Evolutionary conservation across 177 flowering plant genomes (phyloP), one percentile per base, ranked within the genome.

Genomic region (Tripterygium wilfordii): DNA sequence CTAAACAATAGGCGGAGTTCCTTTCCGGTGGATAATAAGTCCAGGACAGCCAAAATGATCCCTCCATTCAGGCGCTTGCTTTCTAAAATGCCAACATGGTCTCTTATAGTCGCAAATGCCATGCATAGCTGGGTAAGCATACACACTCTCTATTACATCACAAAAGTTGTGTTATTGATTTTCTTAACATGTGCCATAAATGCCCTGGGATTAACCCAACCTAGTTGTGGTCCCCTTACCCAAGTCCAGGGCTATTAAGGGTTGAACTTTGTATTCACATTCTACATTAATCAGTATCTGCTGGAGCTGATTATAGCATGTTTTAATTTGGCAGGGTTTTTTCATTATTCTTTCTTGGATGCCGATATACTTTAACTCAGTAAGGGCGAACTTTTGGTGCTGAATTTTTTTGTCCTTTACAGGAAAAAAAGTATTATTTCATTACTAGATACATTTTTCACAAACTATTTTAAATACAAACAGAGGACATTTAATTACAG

Each of bases 271-370:
- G n/a, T n/a, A n/a, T n/a, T n/a, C n/a, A n/a, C n/a, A n/a, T n/a
- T n/a, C n/a, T n/a, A n/a, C n/a, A n/a, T n/a, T n/a, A n/a, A n/a
- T n/a, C n/a, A n/a, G n/a, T n/a, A n/a, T n/a, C n/a, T n/a, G n/a
- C n/a, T n/a, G n/a, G n/a, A n/a, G n/a, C n/a, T n/a, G n/a, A n/a
- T n/a, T n/a, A n/a, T n/a, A n/a, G n/a, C n/a, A n/a, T n/a, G n/a
- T n/a, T n/a, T n/a, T n/a, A 23, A 42, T 33, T 53, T 3, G 67
- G 59, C 88, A 86, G 99, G 96, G 99, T 4, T 88, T 80, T 51
- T 88, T 86, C 63, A 85, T 88, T 35, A 69, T 88, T 63, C 95
- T 92, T 36, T 82, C 96, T 41, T 92, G 99, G 96, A 92, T 86
- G 96, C 98, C 98, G 35, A 76, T 88, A 40, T 88, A 86, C 79